These are phyloP conservation scores for Aspergillus ochraceoroseus DNA, from an alignment of 2,329 filamentous ascomycete species.

Conservation along the genomic window DNA sequence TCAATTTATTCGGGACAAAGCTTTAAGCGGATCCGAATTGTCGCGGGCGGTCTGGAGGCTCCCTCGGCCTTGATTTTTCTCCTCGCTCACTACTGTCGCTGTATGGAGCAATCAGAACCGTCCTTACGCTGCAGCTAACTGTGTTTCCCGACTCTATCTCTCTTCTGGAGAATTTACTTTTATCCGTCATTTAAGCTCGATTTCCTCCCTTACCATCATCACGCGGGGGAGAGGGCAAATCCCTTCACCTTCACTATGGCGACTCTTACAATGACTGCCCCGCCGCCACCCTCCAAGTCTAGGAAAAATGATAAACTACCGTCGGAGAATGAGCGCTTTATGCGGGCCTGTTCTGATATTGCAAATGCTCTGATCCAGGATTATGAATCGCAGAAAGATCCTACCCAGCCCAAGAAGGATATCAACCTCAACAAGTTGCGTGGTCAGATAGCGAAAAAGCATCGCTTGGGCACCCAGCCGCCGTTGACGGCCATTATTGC, in stretches of 20 bases:
- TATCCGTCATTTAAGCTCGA: too few relatives aligned
- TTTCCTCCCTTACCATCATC: too few relatives aligned
- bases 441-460: constrained; percentile 85
- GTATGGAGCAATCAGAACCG: too few relatives aligned
- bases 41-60: constrained; percentile 27
- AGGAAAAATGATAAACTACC: constrained; percentile 71
- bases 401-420: constrained; percentile 69
- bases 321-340: constrained; percentile 89
- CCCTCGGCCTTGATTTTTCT: constrained; percentile 27
- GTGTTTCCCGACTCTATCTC: too few relatives aligned
- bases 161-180: too few relatives aligned
- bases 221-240: too few relatives aligned
- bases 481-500: constrained; percentile 95
- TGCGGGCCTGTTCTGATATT: constrained; percentile 92
- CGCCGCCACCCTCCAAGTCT: constrained; percentile 51
- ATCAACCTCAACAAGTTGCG: constrained; percentile 88
- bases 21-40: constrained; percentile 37
- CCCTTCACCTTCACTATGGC: constrained; percentile 56
- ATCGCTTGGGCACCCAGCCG: constrained; percentile 79
- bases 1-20: constrained; percentile 32
- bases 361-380: constrained; percentile 91
- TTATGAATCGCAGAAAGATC: constrained; percentile 74
- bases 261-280: constrained; percentile 57
- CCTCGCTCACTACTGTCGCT: too few relatives aligned
- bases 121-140: too few relatives aligned